A percentile compares a stretch with the other conserved stretches of the same genome.
phyloP scores from a whole-genome alignment of 1,284 basidiomycete genomes.

The Irpex rosettiformis region DNA sequence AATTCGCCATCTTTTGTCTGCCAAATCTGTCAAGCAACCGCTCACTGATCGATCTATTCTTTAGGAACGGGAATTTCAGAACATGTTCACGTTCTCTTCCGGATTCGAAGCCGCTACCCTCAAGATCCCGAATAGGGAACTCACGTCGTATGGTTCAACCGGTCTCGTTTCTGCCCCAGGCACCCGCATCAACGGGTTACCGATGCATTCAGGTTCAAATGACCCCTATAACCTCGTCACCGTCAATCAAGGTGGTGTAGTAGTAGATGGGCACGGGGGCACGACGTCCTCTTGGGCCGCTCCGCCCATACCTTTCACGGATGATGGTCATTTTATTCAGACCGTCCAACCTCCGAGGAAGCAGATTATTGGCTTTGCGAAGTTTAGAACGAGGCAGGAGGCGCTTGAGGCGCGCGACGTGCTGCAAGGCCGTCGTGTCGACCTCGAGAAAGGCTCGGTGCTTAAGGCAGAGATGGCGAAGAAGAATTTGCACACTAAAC shows the following conservation, averaged over 20 bases:
- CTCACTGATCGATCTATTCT: constrained; percentile 7
- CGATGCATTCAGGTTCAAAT: constrained; percentile 41
- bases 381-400: constrained; percentile 87
- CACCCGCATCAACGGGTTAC: constrained; percentile 17
- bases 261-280: constrained; percentile 69
- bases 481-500: constrained; percentile 97
- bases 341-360: constrained; percentile 65
- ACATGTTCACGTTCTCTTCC: constrained; percentile 96
- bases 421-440: constrained; percentile 88
- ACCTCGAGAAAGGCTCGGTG: constrained; percentile 91
- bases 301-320: constrained; percentile 22
- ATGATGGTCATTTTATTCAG: constrained; percentile 38
- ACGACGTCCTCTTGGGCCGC: constrained; percentile 67
- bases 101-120: constrained; percentile 98
- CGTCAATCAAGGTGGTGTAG: constrained; percentile 73
- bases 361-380: constrained; percentile 98
- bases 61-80: constrained; percentile 97
- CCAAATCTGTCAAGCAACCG: neutral
- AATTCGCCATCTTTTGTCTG: neutral
- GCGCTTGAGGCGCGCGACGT: constrained; percentile 87
- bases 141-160: constrained; percentile 57
- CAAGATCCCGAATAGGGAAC: constrained; percentile 92
- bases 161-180: constrained; percentile 26
- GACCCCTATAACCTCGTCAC: constrained; percentile 79
- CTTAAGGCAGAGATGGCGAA: constrained; percentile 99